phyloP scores from a whole-genome alignment of 2,329 filamentous ascomycete species.

The Cadophora sp. region DNA sequence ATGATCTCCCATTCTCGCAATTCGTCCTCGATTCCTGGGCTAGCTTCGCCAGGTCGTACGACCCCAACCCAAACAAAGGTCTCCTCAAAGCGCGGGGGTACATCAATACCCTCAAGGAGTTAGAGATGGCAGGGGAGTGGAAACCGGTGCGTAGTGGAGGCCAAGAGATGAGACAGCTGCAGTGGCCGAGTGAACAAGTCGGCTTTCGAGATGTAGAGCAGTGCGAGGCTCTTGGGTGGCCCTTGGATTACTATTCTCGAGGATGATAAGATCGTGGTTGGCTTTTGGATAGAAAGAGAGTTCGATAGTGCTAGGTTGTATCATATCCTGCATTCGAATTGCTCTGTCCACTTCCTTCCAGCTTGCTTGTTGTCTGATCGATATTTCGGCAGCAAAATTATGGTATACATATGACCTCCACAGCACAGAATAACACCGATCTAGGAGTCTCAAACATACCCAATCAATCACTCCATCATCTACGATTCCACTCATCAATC shows the following conservation, averaged over 20 bases:
- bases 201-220: constrained; percentile 35
- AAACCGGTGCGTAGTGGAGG: constrained; percentile 23
- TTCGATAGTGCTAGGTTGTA: no score
- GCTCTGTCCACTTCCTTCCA: no score
- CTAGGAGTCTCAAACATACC: no score
- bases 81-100: constrained; percentile 40
- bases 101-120: constrained; percentile 32
- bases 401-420: no score
- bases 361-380: no score
- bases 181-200: constrained; percentile 36
- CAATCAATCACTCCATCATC: no score
- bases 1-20: constrained; percentile 42
- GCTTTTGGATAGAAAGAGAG: no score
- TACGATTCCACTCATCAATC: no score
- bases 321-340: no score
- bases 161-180: constrained; percentile 30
- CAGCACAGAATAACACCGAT: no score
- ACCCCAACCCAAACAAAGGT: constrained; percentile 35
- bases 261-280: background rate
- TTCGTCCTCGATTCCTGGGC: constrained; percentile 41
- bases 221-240: constrained; percentile 35
- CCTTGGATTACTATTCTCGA: constrained; percentile 30
- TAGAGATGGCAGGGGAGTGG: constrained; percentile 38
- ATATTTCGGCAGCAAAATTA: no score
- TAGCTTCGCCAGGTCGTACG: constrained; percentile 40